Percentiles rank a stretch among this genome's conserved stretches.
Evolutionary conservation across 2,329 filamentous ascomycete species (phyloP).

Genomic region (Cordyceps cicadae): DNA sequence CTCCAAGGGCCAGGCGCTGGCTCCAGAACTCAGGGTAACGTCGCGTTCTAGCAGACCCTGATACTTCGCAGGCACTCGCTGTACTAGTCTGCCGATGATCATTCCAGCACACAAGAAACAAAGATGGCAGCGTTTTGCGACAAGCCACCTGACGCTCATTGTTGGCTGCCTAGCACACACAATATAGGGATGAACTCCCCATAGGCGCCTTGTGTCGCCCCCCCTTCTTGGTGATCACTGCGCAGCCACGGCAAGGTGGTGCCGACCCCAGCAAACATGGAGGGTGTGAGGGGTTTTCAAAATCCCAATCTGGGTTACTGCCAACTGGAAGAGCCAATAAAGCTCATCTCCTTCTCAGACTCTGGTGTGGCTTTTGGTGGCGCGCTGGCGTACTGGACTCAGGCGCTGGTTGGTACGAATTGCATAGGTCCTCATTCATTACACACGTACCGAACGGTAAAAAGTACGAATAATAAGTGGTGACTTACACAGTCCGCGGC

Average conservation of each 20-base stretch:
- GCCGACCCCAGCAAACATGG: constrained; percentile 1
- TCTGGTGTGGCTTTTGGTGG: constrained; percentile 9
- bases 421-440: too few relatives aligned
- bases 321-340: neutral
- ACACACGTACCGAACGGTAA: too few relatives aligned
- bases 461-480: too few relatives aligned
- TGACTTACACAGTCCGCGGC: neutral
- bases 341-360: neutral
- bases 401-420: neutral
- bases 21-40: neutral
- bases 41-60: neutral
- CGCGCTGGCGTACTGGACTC: neutral
- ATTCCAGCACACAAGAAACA: neutral
- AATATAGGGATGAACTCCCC: too few relatives aligned
- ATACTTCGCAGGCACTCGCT: too few relatives aligned
- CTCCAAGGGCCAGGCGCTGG: neutral
- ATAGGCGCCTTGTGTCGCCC: neutral
- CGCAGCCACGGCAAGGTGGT: neutral
- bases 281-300: constrained; percentile 7
- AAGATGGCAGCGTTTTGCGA: neutral
- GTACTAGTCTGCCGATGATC: neutral
- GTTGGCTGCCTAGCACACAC: too few relatives aligned
- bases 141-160: too few relatives aligned
- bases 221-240: constrained; percentile 4
- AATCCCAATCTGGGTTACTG: neutral